phyloP scores from a whole-genome alignment of 495 filamentous ascomycete species.

The Penicillium macrosclerotiorum region DNA sequence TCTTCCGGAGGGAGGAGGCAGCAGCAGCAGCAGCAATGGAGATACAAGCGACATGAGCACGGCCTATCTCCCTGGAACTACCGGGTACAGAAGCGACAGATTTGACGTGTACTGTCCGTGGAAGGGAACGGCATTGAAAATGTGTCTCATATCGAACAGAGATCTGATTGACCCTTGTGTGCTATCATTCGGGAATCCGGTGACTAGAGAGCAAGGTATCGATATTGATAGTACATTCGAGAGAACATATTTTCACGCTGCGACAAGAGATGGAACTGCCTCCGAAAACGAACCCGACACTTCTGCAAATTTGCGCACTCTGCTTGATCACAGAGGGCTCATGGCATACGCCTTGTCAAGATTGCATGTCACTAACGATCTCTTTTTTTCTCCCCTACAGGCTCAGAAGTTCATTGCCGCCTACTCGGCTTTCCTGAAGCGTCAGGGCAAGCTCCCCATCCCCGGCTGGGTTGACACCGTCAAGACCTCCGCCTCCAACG shows the following conservation, averaged over 20 bases:
- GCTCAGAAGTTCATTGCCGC: constrained; percentile 93
- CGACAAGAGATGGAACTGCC: constrained; percentile 16
- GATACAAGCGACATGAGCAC: background rate
- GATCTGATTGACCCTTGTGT: background rate
- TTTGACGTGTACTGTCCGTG: background rate
- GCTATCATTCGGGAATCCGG: background rate
- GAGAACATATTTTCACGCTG: background rate
- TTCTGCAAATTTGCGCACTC: constrained; percentile 16
- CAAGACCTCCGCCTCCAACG: constrained; percentile 93
- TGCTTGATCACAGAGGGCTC: constrained; percentile 7
- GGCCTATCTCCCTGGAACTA: background rate
- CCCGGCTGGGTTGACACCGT: constrained; percentile 99
- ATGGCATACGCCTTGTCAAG: constrained; percentile 3
- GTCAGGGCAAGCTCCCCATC: constrained; percentile 97
- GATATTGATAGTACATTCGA: background rate
- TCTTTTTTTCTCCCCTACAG: constrained; percentile 38
- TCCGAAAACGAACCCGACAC: constrained; percentile 23
- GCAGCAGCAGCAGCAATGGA: constrained; percentile 1
- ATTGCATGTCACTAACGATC: constrained; percentile 32
- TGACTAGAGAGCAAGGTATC: background rate
- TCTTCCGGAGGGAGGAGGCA: constrained; percentile 15
- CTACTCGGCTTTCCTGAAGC: constrained; percentile 97
- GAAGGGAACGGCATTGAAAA: no score
- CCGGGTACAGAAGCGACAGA: background rate
- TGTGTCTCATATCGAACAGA: no score